Evolutionary conservation across 306 rosid genomes (phyloP).

Genomic region (peach (Prunus persica)): Prunus_persica_NCBIv2 NC_034012.1:7660001-7660500

Average conservation of each 20-base stretch:
- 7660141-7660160: background rate
- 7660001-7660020: too few relatives aligned
- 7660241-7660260: background rate
- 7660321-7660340: background rate
- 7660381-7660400: background rate
- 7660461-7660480: background rate
- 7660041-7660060: too few relatives aligned
- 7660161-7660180: background rate
- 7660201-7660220: background rate
- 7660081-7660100: too few relatives aligned
- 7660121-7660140: too few relatives aligned
- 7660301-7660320: background rate
- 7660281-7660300: background rate
- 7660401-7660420: background rate
- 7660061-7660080: too few relatives aligned
- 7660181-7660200: background rate
- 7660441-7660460: background rate
- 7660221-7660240: background rate
- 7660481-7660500: background rate
- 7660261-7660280: slow-evolving; percentile 2
- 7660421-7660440: background rate
- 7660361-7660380: background rate
- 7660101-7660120: background rate
- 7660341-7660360: slow-evolving; percentile 6
- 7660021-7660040: too few relatives aligned